Conservation (phyloP, 2,329 filamentous ascomycete species). For the Emergomyces orientalis region DNA sequence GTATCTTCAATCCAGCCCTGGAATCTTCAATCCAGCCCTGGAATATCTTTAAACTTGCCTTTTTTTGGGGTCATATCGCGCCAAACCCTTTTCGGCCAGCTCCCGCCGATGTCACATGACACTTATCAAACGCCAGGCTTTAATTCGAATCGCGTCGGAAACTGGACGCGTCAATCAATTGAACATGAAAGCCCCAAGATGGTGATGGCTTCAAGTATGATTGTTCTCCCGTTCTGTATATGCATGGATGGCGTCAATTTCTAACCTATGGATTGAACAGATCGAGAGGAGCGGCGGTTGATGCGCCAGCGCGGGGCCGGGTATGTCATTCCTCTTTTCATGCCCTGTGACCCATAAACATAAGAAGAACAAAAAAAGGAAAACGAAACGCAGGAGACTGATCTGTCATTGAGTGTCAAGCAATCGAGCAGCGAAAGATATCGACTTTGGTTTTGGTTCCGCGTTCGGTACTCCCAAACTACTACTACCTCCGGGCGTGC, state of each 20-base stretch:
- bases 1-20: background rate
- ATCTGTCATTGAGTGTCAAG: constrained; percentile 23
- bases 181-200: constrained; percentile 15
- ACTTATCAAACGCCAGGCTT: too few relatives aligned
- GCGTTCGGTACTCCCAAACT: constrained; percentile 33
- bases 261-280: constrained; percentile 22
- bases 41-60: background rate
- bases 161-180: constrained; percentile 22
- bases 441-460: constrained; percentile 40
- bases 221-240: constrained; percentile 10
- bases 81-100: constrained; percentile 19
- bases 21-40: background rate
- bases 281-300: constrained; percentile 46
- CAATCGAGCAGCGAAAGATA: constrained; percentile 38
- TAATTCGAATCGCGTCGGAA: constrained; percentile 1
- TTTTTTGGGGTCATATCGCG: constrained; percentile 11
- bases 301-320: constrained; percentile 51
- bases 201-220: constrained; percentile 33
- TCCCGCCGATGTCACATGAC: background rate
- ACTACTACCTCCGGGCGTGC: constrained; percentile 21
- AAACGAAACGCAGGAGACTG: constrained; percentile 5
- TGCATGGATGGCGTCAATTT: constrained; percentile 6
- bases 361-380: background rate
- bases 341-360: background rate
- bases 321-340: constrained; percentile 31